These are phyloP conservation scores for Yamadazyma kanchanaburiensis DNA, from an alignment of 1,139 yeast species.

Conservation along the genomic window DNA sequence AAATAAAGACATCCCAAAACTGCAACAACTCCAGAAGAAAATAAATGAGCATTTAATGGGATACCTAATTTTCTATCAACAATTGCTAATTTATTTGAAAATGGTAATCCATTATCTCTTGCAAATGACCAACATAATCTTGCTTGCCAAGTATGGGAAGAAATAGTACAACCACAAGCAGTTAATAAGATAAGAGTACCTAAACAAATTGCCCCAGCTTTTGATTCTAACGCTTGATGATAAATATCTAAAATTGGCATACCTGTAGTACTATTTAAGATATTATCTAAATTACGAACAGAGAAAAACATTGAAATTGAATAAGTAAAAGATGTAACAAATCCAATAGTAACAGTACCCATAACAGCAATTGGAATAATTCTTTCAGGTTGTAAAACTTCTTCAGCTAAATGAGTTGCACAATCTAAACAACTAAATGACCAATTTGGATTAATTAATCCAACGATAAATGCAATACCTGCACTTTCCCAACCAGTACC, in stretches of 20 bases:
- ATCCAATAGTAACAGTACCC: slow-evolving; percentile 42
- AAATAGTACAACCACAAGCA: slow-evolving; percentile 40
- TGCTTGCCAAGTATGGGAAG: slow-evolving; percentile 49
- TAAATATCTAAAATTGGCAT: slow-evolving; percentile 41
- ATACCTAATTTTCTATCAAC: slow-evolving; percentile 42
- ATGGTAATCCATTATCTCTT: slow-evolving; percentile 57
- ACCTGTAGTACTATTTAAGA: slow-evolving; percentile 30
- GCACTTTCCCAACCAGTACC: slow-evolving; percentile 40
- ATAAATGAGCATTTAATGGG: slow-evolving; percentile 44
- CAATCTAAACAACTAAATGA: slow-evolving; percentile 42
- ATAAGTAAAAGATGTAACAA: slow-evolving; percentile 37
- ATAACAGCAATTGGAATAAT: slow-evolving; percentile 41
- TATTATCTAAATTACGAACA: slow-evolving; percentile 28
- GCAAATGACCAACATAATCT: slow-evolving; percentile 80
- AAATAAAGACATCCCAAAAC: slow-evolving; percentile 40
- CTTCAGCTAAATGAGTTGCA: slow-evolving; percentile 44
- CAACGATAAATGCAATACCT: slow-evolving; percentile 43
- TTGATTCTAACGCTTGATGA: slow-evolving; percentile 33
- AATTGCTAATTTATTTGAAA: slow-evolving; percentile 37
- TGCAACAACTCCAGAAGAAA: slow-evolving; percentile 37
- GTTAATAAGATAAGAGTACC: slow-evolving; percentile 34
- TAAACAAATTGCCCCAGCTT: slow-evolving; percentile 37
- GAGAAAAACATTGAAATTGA: slow-evolving; percentile 43
- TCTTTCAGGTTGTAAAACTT: slow-evolving; percentile 33
- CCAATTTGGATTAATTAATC: slow-evolving; percentile 44